Evolutionary conservation across 2,329 filamentous ascomycete species (phyloP).

Genomic region (Claviceps monticola): DNA sequence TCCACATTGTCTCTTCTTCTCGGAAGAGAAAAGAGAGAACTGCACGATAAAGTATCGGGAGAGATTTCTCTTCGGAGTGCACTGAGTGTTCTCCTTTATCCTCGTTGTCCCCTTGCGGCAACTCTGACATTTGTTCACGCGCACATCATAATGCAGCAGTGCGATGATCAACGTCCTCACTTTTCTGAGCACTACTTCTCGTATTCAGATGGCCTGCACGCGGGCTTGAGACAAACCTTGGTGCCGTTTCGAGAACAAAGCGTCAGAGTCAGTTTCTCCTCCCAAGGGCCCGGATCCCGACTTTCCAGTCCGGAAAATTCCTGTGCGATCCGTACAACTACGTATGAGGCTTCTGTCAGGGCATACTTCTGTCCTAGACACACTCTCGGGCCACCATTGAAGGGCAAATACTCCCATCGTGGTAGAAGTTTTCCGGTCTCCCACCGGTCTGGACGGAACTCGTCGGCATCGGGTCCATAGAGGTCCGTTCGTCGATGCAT

Average conservation of each 20-base stretch:
- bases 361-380: constrained; percentile 19
- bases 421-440: constrained; percentile 14
- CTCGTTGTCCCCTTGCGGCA: too few relatives aligned
- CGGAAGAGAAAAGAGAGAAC: too few relatives aligned
- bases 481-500: constrained; percentile 25
- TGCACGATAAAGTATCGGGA: too few relatives aligned
- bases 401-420: constrained; percentile 30
- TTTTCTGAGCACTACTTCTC: too few relatives aligned
- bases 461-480: constrained; percentile 24
- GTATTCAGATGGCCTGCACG: not conserved
- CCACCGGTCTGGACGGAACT: constrained; percentile 30
- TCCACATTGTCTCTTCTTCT: too few relatives aligned
- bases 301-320: constrained; percentile 9
- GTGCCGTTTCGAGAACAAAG: constrained; percentile 10
- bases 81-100: too few relatives aligned
- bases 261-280: constrained; percentile 9
- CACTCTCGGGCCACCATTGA: constrained; percentile 32
- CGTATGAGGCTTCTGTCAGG: constrained; percentile 13
- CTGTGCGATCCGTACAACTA: constrained; percentile 12
- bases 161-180: too few relatives aligned
- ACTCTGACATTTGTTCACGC: too few relatives aligned
- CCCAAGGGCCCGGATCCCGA: constrained; percentile 9
- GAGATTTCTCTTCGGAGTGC: too few relatives aligned
- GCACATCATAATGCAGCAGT: too few relatives aligned
- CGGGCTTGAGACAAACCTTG: constrained; percentile 8